Evolutionary conservation across 257 asterid species (phyloP).

Genomic region (Fraxinus anomala): DNA sequence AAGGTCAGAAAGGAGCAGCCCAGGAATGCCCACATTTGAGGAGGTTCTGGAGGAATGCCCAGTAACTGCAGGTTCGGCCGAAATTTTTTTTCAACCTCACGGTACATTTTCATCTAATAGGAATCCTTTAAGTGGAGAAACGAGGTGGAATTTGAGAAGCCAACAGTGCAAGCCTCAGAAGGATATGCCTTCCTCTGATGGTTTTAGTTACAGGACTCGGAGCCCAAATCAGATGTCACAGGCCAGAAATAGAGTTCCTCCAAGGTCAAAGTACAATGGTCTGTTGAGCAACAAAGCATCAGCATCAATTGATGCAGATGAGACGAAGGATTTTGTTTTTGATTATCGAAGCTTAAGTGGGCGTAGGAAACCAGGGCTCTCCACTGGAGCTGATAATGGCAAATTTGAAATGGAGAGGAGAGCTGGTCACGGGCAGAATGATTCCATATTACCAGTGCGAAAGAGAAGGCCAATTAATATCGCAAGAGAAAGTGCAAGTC

Average conservation of each 20-base stretch:
- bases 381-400: constrained; percentile 37
- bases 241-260: constrained; percentile 41
- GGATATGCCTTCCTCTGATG: constrained; percentile 33
- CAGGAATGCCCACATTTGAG: constrained; percentile 33
- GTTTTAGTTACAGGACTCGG: constrained; percentile 32
- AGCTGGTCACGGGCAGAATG: constrained; percentile 34
- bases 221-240: constrained; percentile 44
- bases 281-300: constrained; percentile 32
- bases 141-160: constrained; percentile 34
- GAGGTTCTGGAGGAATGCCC: constrained; percentile 33
- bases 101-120: constrained; percentile 27
- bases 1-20: constrained; percentile 36
- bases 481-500: constrained; percentile 45
- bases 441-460: constrained; percentile 46
- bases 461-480: constrained; percentile 56
- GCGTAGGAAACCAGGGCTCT: constrained; percentile 31
- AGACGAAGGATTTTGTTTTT: constrained; percentile 37
- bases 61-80: constrained; percentile 12
- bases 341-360: constrained; percentile 34
- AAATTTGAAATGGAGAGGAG: constrained; percentile 54
- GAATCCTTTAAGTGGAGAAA: constrained; percentile 36
- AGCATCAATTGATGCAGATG: constrained; percentile 31
- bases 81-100: constrained; percentile 28
- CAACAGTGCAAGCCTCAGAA: constrained; percentile 35
- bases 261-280: constrained; percentile 40